Conservation (phyloP, 106 monocot species). For the Dioscorea zingiberensis region DNA sequence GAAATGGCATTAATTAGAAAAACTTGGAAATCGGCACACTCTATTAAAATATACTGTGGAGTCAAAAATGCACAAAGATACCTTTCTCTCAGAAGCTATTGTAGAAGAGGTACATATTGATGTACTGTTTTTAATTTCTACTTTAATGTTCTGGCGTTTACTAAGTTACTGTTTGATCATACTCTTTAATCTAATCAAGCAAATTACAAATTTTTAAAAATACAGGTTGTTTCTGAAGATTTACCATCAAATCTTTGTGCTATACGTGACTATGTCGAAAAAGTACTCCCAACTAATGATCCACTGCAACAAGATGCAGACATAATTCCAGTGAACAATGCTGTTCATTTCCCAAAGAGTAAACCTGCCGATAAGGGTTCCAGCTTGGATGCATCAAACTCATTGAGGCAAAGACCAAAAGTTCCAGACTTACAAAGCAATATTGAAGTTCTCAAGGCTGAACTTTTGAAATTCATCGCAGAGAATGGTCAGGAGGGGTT, state of each 20-base stretch:
- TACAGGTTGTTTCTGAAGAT: conserved; percentile 91
- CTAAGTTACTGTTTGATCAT: neutral
- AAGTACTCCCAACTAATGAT: conserved; percentile 13
- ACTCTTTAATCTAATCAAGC: neutral
- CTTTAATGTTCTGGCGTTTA: too few species aligned
- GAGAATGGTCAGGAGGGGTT: conserved; percentile 83
- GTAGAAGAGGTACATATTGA: conserved; percentile 67
- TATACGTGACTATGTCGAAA: conserved; percentile 84
- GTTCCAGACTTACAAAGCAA: conserved; percentile 89
- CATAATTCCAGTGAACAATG: neutral
- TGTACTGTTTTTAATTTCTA: neutral
- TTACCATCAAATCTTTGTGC: conserved; percentile 94
- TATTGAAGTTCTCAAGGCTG: conserved; percentile 74
- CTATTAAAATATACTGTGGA: conserved; percentile 87
- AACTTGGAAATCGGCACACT: conserved; percentile 84
- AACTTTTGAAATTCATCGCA: conserved; percentile 58
- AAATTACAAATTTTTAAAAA: conserved; percentile 8
- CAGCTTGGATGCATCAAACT: conserved; percentile 12
- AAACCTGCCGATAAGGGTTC: conserved; percentile 12
- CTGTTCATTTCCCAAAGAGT: conserved; percentile 2
- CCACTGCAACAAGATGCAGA: neutral
- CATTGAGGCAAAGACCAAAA: conserved; percentile 56
- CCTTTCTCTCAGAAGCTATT: conserved; percentile 87
- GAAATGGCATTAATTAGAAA: conserved; percentile 84
- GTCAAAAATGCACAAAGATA: conserved; percentile 77